A percentile compares a stretch with the other conserved stretches of the same genome.
These are phyloP conservation scores for Liquidambar formosana DNA, from an alignment of 164 flowering plant genomes.

Conservation along the genomic window DNA sequence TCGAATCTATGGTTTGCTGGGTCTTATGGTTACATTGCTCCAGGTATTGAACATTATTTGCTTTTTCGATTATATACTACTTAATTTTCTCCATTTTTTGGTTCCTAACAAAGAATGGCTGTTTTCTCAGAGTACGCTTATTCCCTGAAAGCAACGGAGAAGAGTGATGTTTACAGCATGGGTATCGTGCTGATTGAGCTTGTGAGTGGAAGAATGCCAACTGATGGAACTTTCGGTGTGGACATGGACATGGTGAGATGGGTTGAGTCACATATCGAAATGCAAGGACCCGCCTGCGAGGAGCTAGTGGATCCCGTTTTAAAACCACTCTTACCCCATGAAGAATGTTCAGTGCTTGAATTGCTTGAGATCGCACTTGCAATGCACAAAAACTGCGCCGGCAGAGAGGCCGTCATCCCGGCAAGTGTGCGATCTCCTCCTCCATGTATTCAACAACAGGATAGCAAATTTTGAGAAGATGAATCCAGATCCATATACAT, in stretches of 20 bases:
- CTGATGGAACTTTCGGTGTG: constrained; percentile 62
- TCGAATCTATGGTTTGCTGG: constrained; percentile 83
- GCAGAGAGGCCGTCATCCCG: constrained; percentile 79
- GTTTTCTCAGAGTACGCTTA: constrained; percentile 80
- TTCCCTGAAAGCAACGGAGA: constrained; percentile 83
- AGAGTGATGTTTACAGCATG: constrained; percentile 94
- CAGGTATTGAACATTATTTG: constrained; percentile 55
- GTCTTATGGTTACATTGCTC: constrained; percentile 96
- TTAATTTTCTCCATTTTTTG: background rate
- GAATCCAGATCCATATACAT: constrained; percentile 22
- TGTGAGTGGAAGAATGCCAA: constrained; percentile 87
- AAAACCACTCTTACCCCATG: constrained; percentile 58
- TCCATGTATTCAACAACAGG: constrained; percentile 52
- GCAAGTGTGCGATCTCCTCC: constrained; percentile 65
- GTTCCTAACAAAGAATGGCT: background rate
- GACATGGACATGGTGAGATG: constrained; percentile 94
- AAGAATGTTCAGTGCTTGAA: constrained; percentile 66
- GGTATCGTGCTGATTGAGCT: constrained; percentile 97
- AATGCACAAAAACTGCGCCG: constrained; percentile 79
- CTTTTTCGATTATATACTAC: background rate
- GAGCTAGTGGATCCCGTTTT: constrained; percentile 65
- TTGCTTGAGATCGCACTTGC: constrained; percentile 80
- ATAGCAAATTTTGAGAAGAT: constrained; percentile 37
- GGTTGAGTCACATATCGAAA: constrained; percentile 67
- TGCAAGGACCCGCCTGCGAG: constrained; percentile 39